Conservation (phyloP, 768 basidiomycete genomes). For the Amanita rubescens region DNA sequence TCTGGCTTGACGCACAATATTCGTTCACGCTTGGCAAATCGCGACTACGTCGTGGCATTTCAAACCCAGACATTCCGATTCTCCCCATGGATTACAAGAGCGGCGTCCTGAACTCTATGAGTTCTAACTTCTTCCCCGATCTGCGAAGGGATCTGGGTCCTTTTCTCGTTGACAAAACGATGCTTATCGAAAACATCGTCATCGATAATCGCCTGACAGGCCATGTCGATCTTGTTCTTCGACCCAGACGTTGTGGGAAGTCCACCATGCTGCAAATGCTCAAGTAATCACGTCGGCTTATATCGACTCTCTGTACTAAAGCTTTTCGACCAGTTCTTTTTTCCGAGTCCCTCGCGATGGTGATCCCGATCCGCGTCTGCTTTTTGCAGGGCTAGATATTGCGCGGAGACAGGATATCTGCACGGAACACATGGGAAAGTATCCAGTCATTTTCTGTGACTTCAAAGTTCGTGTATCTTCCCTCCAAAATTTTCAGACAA, state of each 20-base stretch:
- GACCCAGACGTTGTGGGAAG: constrained; percentile 12
- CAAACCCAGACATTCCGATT: too few relatives aligned
- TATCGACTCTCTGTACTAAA: constrained; percentile 6
- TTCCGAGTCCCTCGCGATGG: constrained; percentile 10
- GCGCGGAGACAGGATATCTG: constrained; percentile 10
- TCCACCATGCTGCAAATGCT: constrained; percentile 14
- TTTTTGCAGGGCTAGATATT: constrained; percentile 12
- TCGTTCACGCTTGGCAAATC: too few relatives aligned
- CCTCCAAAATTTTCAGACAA: constrained; percentile 5
- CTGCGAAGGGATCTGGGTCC: constrained; percentile 9
- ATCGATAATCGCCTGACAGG: background rate
- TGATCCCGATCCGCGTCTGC: constrained; percentile 6
- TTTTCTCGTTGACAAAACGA: constrained; percentile 13
- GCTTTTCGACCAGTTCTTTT: constrained; percentile 10
- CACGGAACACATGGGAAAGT: constrained; percentile 12
- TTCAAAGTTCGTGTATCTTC: constrained; percentile 12
- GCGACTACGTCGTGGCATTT: too few relatives aligned
- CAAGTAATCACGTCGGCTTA: constrained; percentile 8
- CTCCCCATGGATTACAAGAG: too few relatives aligned
- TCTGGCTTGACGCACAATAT: too few relatives aligned
- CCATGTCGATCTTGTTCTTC: constrained; percentile 11
- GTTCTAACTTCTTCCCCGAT: constrained; percentile 9
- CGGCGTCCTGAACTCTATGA: constrained; percentile 6
- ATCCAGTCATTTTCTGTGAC: constrained; percentile 12
- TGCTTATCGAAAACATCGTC: constrained; percentile 13